These are phyloP conservation scores for Phytopythium sindhum DNA, from an alignment of 352 stramenopile genomes.

Conservation along the genomic window DNA sequence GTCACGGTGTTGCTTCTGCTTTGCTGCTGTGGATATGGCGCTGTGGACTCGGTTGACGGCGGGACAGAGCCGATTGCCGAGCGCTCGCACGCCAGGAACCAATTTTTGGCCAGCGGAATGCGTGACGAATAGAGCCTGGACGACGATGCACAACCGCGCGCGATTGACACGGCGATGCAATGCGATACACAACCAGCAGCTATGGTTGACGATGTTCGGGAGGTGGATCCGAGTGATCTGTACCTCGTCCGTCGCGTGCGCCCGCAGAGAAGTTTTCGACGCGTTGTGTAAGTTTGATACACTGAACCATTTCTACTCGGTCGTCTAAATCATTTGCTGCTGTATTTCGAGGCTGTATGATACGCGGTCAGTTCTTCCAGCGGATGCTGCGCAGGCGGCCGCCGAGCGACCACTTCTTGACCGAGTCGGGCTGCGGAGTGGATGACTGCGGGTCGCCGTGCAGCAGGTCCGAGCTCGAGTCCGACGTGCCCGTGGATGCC, in stretches of 20 bases:
- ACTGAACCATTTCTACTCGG: background rate
- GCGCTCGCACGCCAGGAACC: background rate
- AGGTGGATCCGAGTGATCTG: background rate
- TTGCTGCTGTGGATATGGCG: background rate
- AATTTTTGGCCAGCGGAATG: background rate
- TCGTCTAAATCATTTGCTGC: background rate
- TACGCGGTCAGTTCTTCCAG: conserved; percentile 14
- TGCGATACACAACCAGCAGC: background rate
- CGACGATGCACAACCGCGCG: background rate
- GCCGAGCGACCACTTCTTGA: conserved; percentile 26
- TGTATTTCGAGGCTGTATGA: no score
- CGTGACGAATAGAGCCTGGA: background rate
- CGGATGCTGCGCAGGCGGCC: conserved; percentile 31
- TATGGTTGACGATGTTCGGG: background rate
- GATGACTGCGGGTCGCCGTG: background rate
- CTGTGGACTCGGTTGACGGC: background rate
- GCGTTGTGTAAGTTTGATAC: background rate
- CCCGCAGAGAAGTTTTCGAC: background rate
- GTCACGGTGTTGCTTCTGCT: no score
- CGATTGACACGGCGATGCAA: background rate
- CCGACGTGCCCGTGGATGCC: conserved; percentile 1
- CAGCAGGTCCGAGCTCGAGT: conserved; percentile 11
- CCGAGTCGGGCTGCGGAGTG: background rate
- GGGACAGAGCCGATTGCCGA: background rate
- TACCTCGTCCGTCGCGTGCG: background rate